Conservation (phyloP, 2,329 filamentous ascomycete species). For the Rasamsonia emersonii region DNA sequence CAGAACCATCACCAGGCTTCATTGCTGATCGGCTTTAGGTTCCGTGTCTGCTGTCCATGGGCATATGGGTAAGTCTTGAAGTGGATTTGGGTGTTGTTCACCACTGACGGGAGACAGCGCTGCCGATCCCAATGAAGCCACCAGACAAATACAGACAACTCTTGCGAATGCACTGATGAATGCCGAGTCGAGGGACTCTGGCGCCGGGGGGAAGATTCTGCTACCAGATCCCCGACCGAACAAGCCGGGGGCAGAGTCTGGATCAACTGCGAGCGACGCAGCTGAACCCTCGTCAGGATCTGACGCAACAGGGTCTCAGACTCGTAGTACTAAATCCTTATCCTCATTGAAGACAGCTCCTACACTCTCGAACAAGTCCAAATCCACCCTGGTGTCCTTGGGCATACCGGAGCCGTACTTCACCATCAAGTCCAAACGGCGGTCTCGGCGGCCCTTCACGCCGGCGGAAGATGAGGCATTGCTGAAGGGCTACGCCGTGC, state of each 20-base stretch:
- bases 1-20: slow-evolving; percentile 18
- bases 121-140: slow-evolving; percentile 28
- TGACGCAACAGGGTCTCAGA: no score
- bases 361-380: slow-evolving; percentile 23
- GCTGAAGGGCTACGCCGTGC: slow-evolving; percentile 48
- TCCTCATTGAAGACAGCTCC: slow-evolving; percentile 18
- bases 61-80: slow-evolving; percentile 27
- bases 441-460: slow-evolving; percentile 49
- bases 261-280: slow-evolving; percentile 7
- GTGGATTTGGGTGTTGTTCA: neutral
- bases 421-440: slow-evolving; percentile 39
- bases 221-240: slow-evolving; percentile 17
- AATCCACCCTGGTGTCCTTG: slow-evolving; percentile 28
- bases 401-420: slow-evolving; percentile 44
- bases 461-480: slow-evolving; percentile 50
- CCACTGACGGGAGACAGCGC: slow-evolving; percentile 13
- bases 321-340: no score
- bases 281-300: slow-evolving; percentile 6
- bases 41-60: slow-evolving; percentile 48
- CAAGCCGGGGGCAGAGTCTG: slow-evolving; percentile 10
- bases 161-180: slow-evolving; percentile 25
- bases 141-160: slow-evolving; percentile 27
- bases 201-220: slow-evolving; percentile 16
- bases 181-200: slow-evolving; percentile 19
- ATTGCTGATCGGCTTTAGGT: slow-evolving; percentile 22